Evolutionary conservation across 257 asterid species (phyloP).

Genomic region (Orobanche coerulescens): DNA sequence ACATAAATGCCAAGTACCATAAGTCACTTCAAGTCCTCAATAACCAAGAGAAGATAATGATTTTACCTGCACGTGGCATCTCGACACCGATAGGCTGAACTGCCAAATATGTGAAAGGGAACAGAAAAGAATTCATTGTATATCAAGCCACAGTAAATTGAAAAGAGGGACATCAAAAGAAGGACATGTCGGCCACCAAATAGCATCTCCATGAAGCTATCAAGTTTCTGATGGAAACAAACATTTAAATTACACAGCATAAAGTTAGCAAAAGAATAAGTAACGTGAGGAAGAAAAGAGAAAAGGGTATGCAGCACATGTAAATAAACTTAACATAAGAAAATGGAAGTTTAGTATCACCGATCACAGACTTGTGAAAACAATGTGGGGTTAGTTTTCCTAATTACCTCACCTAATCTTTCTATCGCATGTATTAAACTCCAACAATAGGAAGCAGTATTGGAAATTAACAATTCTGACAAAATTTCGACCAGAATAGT

Average conservation of each 20-base stretch:
- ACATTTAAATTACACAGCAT: slow-evolving; percentile 8
- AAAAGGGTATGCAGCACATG: not conserved
- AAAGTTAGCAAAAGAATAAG: slow-evolving; percentile 7
- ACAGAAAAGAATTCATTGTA: slow-evolving; percentile 97
- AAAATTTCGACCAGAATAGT: not conserved
- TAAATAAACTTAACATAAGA: not conserved
- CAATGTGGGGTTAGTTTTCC: not conserved
- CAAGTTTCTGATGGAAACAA: slow-evolving; percentile 72
- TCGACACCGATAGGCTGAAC: slow-evolving; percentile 86
- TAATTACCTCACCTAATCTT: not conserved
- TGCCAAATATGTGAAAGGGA: slow-evolving; percentile 94
- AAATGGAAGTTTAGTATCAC: slow-evolving; percentile 7
- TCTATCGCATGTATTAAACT: not conserved
- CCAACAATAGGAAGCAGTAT: not conserved
- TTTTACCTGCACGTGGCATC: slow-evolving; percentile 80
- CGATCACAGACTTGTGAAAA: slow-evolving; percentile 5
- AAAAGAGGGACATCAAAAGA: slow-evolving; percentile 88
- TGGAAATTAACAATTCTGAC: not conserved
- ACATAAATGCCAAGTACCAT: slow-evolving; percentile 1
- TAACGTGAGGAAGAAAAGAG: not conserved
- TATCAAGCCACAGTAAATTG: slow-evolving; percentile 92
- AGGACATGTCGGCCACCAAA: slow-evolving; percentile 94
- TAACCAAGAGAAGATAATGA: slow-evolving; percentile 12
- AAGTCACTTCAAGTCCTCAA: slow-evolving; percentile 12
- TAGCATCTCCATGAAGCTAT: slow-evolving; percentile 99